Conservation (phyloP, 2,329 filamentous ascomycete genomes). For the Arachnopeziza araneosa region DNA sequence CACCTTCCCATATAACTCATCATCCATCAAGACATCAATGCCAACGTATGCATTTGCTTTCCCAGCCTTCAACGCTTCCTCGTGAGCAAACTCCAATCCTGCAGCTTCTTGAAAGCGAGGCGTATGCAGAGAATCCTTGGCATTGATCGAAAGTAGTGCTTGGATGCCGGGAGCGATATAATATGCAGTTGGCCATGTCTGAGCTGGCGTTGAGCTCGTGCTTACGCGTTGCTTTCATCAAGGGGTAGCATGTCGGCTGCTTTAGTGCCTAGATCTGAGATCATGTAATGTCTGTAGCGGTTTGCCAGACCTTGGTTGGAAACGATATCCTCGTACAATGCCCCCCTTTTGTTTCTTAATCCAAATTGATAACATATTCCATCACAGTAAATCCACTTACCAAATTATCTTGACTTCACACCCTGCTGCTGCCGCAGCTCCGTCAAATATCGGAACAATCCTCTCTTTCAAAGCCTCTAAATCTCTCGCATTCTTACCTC, state of each 20-base stretch:
- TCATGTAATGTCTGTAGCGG: constrained; percentile 10
- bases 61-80: constrained; percentile 2
- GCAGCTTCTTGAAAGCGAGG: constrained; percentile 2
- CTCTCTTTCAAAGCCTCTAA: not conserved
- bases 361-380: too few relatives aligned
- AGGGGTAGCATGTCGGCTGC: constrained; percentile 3
- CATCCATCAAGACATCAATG: not conserved
- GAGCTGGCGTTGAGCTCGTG: constrained; percentile 3
- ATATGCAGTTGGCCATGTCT: constrained; percentile 6
- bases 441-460: not conserved
- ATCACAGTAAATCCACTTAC: not conserved
- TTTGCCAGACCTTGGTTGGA: constrained; percentile 6
- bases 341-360: not conserved
- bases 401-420: not conserved
- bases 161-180: constrained; percentile 12
- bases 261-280: not conserved
- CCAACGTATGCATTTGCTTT: constrained; percentile 7
- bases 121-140: constrained; percentile 22
- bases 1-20: not conserved
- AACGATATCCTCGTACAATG: constrained; percentile 9
- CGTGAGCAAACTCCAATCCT: constrained; percentile 17
- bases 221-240: not conserved
- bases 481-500: not conserved
- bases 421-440: not conserved
- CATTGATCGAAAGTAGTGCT: constrained; percentile 9